Percentiles rank a stretch among this genome's conserved stretches.
Evolutionary conservation across 2,329 filamentous ascomycete species (phyloP).

Genomic region (Epichloe hybrida): DNA sequence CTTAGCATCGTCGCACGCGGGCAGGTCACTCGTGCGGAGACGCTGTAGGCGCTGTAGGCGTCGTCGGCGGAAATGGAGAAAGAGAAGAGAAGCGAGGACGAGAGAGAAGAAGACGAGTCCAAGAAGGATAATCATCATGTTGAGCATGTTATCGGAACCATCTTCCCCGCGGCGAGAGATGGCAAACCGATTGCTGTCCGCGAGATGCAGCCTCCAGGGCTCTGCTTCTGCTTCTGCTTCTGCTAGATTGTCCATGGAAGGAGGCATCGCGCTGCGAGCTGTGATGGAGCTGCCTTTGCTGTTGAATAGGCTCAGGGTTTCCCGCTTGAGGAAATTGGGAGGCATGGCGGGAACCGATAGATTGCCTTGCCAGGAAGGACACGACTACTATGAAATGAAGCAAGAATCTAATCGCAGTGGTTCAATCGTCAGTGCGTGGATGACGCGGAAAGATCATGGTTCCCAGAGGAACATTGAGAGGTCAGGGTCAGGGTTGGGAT

Average conservation of each 20-base stretch:
- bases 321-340: conserved; percentile 3
- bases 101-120: conserved; percentile 64
- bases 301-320: background rate
- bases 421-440: conserved; percentile 1
- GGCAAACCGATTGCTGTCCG: conserved; percentile 3
- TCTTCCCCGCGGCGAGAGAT: conserved; percentile 17
- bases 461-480: background rate
- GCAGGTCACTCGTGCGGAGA: conserved; percentile 42
- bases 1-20: conserved; percentile 41
- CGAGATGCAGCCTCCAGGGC: conserved; percentile 7
- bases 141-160: conserved; percentile 49
- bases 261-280: conserved; percentile 6
- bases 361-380: conserved; percentile 1
- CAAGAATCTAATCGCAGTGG: conserved; percentile 3
- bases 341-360: conserved; percentile 4
- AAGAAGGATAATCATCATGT: conserved; percentile 68
- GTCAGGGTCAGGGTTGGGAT: too few species aligned
- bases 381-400: conserved; percentile 6
- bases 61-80: conserved; percentile 56
- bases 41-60: conserved; percentile 32
- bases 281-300: conserved; percentile 1
- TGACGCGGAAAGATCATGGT: background rate
- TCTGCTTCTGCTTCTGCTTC: background rate
- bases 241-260: background rate
- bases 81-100: conserved; percentile 50